A percentile compares a stretch with the other conserved stretches of the same genome.
phyloP scores from a whole-genome alignment of 225 moss, liverwort and hornwort genomes.

The Polytrichum commune region DNA sequence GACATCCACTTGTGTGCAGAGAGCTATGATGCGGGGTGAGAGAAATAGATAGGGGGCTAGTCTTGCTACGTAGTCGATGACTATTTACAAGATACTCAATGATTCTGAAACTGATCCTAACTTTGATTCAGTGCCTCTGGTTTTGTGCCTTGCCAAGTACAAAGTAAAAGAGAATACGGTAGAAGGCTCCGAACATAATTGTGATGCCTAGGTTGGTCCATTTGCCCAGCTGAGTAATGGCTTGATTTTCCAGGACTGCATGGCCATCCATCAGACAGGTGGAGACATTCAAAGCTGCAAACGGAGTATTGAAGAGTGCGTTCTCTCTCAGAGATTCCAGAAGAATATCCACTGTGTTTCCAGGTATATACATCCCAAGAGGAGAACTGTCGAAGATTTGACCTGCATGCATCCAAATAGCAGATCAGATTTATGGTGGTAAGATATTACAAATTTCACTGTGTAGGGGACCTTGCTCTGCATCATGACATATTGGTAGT shows the following conservation, averaged over 20 bases:
- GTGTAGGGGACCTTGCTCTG: too few relatives aligned
- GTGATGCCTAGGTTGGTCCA: conserved; percentile 73
- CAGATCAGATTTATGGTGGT: conserved; percentile 14
- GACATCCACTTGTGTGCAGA: too few relatives aligned
- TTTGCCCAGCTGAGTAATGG: conserved; percentile 72
- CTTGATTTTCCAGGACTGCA: conserved; percentile 56
- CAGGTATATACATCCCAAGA: conserved; percentile 36
- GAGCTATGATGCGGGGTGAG: too few relatives aligned
- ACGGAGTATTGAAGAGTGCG: conserved; percentile 41
- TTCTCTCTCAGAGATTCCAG: conserved; percentile 42
- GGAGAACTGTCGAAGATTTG: conserved; percentile 51
- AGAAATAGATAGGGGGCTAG: too few relatives aligned
- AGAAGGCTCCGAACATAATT: conserved; percentile 66
- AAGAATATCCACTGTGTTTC: conserved; percentile 32
- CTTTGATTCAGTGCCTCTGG: conserved; percentile 35
- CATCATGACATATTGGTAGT: too few relatives aligned
- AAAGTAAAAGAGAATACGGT: conserved; percentile 72
- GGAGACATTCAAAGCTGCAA: conserved; percentile 41
- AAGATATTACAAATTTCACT: too few relatives aligned
- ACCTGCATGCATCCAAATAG: conserved; percentile 28
- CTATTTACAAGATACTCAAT: too few relatives aligned
- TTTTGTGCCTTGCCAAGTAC: conserved; percentile 72
- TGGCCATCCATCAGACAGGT: conserved; percentile 75
- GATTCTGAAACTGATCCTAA: too few relatives aligned
- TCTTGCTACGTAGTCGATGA: too few relatives aligned